Base-by-base conservation (phyloP, 179 eudicot species). In the Actinidia polygama region DNA sequence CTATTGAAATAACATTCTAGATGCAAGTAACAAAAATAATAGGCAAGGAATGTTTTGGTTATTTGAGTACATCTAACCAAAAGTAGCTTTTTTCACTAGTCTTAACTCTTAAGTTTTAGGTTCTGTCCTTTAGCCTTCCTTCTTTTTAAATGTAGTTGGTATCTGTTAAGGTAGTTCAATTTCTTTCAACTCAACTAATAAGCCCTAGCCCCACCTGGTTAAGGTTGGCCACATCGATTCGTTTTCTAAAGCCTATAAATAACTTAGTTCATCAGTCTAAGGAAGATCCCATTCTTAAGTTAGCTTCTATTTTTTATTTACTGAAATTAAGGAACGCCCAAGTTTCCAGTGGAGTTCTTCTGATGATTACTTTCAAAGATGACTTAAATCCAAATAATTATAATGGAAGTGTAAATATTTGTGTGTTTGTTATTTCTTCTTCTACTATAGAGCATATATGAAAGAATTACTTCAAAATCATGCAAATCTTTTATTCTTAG, bases 1-100 rank as follows among this genome's bases (percentile, higher is more conserved):
- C 44, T 40, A 40, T 40, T 40, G 44, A 40, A 40, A 40, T 40
- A 40, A 2, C 12, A 73, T 21, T 49, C 19, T 50, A 73, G 14
- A 46, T 71, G 53, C 54, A 71, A 46, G 75, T 24, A 40, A 71
- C 75, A 71, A 23, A 44, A 44, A 69, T 40, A 69, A 69, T 69
- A 18, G 24, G 19, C 75, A 71, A 8, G 75, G 26, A 24, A 71
- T 71, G 54, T 46, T n/a, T 46, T 11, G 75, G 53, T 46, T 23
- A 44, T 71, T 71, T 19, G 3, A 15, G 73, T 40, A 16, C 73
- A 40, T 40, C 44, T 40, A 15, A 10, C 7, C 46, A 70, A 68
- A 71, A 47, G 18, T 40, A 69, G 49, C 73, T 69, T 40, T 69
- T 47, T 8, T 6, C 9, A 11, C 40, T 71, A 71, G 16, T 40